Base-by-base conservation (phyloP, 495 filamentous ascomycete genomes). In the Penicillium bialowiezense region DNA sequence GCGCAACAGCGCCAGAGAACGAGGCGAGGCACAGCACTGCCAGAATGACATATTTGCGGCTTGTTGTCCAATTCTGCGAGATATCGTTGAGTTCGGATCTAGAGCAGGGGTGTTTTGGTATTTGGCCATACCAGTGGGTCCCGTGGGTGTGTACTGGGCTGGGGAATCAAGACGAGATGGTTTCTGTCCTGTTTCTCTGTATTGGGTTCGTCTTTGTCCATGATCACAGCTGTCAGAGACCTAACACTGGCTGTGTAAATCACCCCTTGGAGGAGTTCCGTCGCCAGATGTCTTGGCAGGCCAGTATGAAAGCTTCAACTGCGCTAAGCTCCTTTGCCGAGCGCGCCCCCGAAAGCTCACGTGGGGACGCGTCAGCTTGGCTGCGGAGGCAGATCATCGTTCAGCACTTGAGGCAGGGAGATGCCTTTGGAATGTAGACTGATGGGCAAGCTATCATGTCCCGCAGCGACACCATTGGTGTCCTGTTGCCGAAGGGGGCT, bases 91-190 rank as follows among this genome's bases (percentile, higher is more conserved):
- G 35, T 33, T 17, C 9, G 12, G 18, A n/a, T 21, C 6, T 13
- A 29, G 21, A 37, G 3, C 10, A 18, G 21, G 15, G 26, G 17
- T 39, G 17, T 28, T 31, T 9, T 31, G 41, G 21, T 8, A 48
- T 18, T 18, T 10, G 19, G 19, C 24, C 55, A 51, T 63, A 69
- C 66, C 42, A 78, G 59, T 13, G 76, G 76, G 44, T 80, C 76
- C 15, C 68, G 67, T 8, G 71, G 65, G 39, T 71, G 67, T 45
- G 69, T 62, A 44, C 64, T 72, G 13, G 76, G 75, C 44, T 71
- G 67, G 4, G 76, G 76, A 34, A 78, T 64, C 15, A 78, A 59
- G 12, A 78, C 67, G 31, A 79, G 31, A 4, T 64, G 58, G 9
- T 32, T 3, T 32, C 15, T 32, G 6, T 29, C 41, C n/a, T 55